phyloP scores from a whole-genome alignment of 495 filamentous ascomycete genomes.

The Pyrenula massariospora region DNA sequence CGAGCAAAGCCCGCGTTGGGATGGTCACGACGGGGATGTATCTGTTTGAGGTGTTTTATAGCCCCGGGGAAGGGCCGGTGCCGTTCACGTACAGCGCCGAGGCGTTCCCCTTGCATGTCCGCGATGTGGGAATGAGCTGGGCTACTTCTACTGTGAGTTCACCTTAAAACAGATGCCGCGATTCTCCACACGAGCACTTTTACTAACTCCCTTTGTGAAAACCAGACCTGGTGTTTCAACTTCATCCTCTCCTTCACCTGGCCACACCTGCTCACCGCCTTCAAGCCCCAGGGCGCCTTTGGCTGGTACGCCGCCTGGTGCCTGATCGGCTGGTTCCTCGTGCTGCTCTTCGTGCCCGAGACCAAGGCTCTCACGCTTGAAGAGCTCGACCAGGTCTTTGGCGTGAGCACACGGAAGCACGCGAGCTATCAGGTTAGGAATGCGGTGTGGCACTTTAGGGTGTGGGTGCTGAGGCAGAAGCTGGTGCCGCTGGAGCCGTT shows the following conservation, averaged over 20 bases:
- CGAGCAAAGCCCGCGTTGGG: constrained; percentile 25
- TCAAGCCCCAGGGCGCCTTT: constrained; percentile 45
- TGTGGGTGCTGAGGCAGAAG: constrained; percentile 36
- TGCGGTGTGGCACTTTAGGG: constrained; percentile 37
- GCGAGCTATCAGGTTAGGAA: constrained; percentile 34
- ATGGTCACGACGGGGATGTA: constrained; percentile 40
- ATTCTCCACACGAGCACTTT: neutral
- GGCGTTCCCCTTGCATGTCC: constrained; percentile 45
- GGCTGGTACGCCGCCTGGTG: constrained; percentile 53
- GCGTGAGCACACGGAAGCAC: constrained; percentile 35
- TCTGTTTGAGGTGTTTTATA: constrained; percentile 40
- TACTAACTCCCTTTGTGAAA: constrained; percentile 6
- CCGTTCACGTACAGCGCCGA: constrained; percentile 49
- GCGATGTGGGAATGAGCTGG: constrained; percentile 60
- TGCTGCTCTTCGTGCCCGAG: constrained; percentile 44
- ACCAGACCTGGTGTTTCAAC: constrained; percentile 31
- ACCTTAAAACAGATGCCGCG: neutral
- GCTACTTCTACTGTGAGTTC: constrained; percentile 28
- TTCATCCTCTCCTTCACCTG: constrained; percentile 48
- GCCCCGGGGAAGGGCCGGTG: constrained; percentile 44
- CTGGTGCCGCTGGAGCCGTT: constrained; percentile 30
- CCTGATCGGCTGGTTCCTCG: constrained; percentile 41
- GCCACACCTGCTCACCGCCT: constrained; percentile 32
- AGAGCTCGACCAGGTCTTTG: constrained; percentile 42
- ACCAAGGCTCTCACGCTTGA: constrained; percentile 44